Evolutionary conservation across 129 eudicot genomes (phyloP).

Genomic region (Calendula officinalis): DNA sequence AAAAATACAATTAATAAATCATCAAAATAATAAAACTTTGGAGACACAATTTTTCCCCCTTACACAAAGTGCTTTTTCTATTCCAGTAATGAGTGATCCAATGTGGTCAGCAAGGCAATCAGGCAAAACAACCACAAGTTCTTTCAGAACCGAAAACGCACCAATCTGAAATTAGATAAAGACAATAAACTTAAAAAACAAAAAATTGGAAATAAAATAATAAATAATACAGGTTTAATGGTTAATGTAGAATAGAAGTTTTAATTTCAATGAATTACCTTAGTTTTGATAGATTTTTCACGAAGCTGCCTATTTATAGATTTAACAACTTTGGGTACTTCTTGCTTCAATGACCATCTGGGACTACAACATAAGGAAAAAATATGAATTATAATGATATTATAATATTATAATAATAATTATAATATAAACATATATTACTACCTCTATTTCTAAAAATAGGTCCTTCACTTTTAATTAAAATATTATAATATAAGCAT

Average conservation of each 20-base stretch:
- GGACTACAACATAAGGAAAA: constrained; percentile 57
- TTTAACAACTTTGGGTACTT: constrained; percentile 90
- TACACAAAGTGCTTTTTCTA: constrained; percentile 95
- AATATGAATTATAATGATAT: constrained; percentile 14
- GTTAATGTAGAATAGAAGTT: neutral
- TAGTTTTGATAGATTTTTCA: constrained; percentile 92
- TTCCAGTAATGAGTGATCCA: constrained; percentile 94
- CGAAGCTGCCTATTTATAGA: constrained; percentile 87
- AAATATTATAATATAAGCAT: constrained; percentile 12
- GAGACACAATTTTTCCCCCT: constrained; percentile 24
- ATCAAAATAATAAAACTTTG: neutral
- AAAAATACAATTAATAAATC: neutral
- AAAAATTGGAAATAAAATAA: constrained; percentile 9
- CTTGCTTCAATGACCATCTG: constrained; percentile 94
- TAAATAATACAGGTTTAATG: constrained; percentile 11
- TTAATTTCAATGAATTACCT: constrained; percentile 49
- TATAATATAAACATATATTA: constrained; percentile 2
- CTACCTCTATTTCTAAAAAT: neutral
- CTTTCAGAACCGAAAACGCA: constrained; percentile 92
- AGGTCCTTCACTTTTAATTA: constrained; percentile 10
- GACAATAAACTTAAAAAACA: constrained; percentile 1
- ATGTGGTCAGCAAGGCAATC: constrained; percentile 98
- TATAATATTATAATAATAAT: neutral
- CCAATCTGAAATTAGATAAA: constrained; percentile 61
- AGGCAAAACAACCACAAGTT: constrained; percentile 95